A percentile compares a stretch with the other conserved stretches of the same genome.
These are phyloP conservation scores for Hymenoscyphus occultus DNA, from an alignment of 2,329 filamentous ascomycete genomes.

Conservation along the genomic window DNA sequence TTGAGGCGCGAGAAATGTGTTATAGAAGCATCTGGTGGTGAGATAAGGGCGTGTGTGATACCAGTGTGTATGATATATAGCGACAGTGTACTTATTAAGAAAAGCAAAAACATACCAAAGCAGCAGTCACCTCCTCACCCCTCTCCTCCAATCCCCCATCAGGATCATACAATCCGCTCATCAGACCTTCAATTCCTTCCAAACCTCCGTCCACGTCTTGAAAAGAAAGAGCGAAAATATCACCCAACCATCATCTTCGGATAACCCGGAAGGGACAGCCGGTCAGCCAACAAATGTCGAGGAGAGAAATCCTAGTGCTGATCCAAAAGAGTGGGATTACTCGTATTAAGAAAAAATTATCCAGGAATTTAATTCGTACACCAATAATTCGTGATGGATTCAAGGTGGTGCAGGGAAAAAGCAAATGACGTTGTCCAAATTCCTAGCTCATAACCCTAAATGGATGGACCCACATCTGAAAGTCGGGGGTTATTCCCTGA, in stretches of 20 bases:
- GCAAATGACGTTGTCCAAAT: too few species aligned
- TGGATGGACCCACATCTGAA: too few species aligned
- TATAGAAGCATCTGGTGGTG: not conserved
- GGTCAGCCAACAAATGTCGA: too few species aligned
- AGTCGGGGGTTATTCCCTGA: not conserved
- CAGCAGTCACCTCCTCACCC: not conserved
- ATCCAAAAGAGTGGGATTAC: too few species aligned
- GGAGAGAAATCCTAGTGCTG: too few species aligned
- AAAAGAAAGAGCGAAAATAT: not conserved
- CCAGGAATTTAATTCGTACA: too few species aligned
- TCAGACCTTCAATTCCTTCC: not conserved
- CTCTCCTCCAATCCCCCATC: not conserved
- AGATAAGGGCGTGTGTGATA: not conserved
- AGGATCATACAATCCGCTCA: not conserved
- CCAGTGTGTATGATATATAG: too few species aligned
- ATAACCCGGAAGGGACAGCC: not conserved
- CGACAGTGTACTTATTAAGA: not conserved
- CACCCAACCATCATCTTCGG: conserved; percentile 1
- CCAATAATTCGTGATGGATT: too few species aligned
- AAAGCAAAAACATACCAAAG: not conserved
- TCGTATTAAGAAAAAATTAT: too few species aligned
- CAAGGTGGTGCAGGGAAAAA: too few species aligned
- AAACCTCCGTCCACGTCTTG: not conserved
- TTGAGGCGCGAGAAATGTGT: too few species aligned
- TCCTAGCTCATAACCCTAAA: too few species aligned